phyloP scores from a whole-genome alignment of 805 yeast species.

The Kurtzmaniella cleridarum region DNA sequence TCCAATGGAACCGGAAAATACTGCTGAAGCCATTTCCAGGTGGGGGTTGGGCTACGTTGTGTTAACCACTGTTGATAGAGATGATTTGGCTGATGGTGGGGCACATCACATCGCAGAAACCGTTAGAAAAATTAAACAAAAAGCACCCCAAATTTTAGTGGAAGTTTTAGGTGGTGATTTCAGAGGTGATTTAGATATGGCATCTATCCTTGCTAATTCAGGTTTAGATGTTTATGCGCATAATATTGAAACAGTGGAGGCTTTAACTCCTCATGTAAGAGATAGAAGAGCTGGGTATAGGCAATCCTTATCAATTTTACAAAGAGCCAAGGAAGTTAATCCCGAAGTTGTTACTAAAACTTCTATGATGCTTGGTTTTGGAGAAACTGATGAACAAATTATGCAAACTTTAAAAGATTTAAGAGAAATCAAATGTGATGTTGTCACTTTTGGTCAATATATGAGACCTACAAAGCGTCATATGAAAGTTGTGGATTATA shows the following conservation, averaged over 20 bases:
- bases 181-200: conserved; percentile 82
- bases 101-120: conserved; percentile 87
- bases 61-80: conserved; percentile 95
- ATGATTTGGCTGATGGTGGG: conserved; percentile 91
- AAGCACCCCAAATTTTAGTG: conserved; percentile 86
- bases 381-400: conserved; percentile 91
- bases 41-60: conserved; percentile 99
- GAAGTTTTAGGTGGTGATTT: conserved; percentile 96
- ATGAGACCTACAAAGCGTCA: conserved; percentile 99
- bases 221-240: conserved; percentile 97
- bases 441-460: conserved; percentile 97
- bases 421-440: conserved; percentile 76
- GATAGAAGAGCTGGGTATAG: conserved; percentile 95
- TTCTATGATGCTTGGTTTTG: conserved; percentile 93
- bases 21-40: conserved; percentile 93
- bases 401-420: conserved; percentile 70
- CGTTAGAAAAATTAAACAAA: conserved; percentile 73
- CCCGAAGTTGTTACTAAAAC: conserved; percentile 84
- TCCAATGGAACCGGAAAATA: conserved; percentile 95
- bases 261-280: conserved; percentile 86
- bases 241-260: conserved; percentile 95
- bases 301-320: conserved; percentile 75
- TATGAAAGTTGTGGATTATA: conserved; percentile 95
- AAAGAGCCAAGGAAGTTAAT: conserved; percentile 72
- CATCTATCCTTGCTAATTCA: conserved; percentile 69